Evolutionary conservation across 768 basidiomycete species (phyloP).

Genomic region (Tricholoma terreum): DNA sequence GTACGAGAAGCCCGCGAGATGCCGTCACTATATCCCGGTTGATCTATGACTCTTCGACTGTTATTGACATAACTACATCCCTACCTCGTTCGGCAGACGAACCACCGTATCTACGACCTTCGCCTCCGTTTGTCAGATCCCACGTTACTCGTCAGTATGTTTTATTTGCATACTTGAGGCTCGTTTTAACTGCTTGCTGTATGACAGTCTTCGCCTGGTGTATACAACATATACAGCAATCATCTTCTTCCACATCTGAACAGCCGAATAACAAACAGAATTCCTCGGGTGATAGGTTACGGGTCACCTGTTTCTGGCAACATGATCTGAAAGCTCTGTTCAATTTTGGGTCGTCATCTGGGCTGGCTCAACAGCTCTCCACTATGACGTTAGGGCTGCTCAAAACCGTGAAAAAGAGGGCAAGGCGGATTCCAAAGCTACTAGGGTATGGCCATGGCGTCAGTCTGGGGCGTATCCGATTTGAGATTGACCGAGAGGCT

Average conservation of each 20-base stretch:
- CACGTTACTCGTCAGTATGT: conserved; percentile 59
- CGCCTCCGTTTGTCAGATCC: conserved; percentile 90
- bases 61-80: conserved; percentile 92
- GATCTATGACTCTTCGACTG: conserved; percentile 73
- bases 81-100: conserved; percentile 88
- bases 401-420: conserved; percentile 77
- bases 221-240: conserved; percentile 62
- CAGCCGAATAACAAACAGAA: conserved; percentile 33
- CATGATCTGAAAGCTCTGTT: conserved; percentile 88
- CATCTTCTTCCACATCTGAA: conserved; percentile 24
- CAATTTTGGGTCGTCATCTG: conserved; percentile 67
- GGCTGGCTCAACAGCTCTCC: conserved; percentile 77
- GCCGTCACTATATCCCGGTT: conserved; percentile 90
- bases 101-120: conserved; percentile 85
- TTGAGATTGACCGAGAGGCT: conserved; percentile 80
- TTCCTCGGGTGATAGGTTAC: conserved; percentile 41
- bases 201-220: conserved; percentile 85
- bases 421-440: conserved; percentile 70
- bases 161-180: conserved; percentile 4
- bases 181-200: conserved; percentile 9
- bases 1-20: conserved; percentile 72
- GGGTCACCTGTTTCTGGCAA: conserved; percentile 93
- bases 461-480: conserved; percentile 72
- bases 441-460: conserved; percentile 80
- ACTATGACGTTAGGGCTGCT: conserved; percentile 79